Evolutionary conservation across 177 flowering plant species (phyloP), one percentile per base, ranked within the genome.

Genomic region (Tripterygium wilfordii): DNA sequence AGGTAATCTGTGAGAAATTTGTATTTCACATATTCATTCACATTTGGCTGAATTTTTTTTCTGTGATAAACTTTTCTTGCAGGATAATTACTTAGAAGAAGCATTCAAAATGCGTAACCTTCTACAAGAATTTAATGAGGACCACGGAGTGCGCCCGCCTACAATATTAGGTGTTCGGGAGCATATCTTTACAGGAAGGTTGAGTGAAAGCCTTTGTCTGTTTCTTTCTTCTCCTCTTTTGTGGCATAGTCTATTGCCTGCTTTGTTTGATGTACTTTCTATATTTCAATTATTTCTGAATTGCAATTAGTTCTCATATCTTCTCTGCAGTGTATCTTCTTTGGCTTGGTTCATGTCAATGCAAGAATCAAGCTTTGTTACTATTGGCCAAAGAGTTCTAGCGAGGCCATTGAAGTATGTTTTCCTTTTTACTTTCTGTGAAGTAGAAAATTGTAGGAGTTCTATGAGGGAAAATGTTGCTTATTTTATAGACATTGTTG

Each of bases 1-100:
- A 94, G 87, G 99, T 89, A 62, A 60, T 10, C 4, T n/a, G 40
- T n/a, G 10, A 3, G 27, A 58, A 39, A 19, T 31, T 8, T 36
- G 25, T 50, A 15, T 36, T n/a, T n/a, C n/a, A n/a, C n/a, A n/a
- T n/a, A n/a, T n/a, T n/a, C n/a, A n/a, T n/a, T n/a, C n/a, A n/a
- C n/a, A n/a, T n/a, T n/a, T n/a, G n/a, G n/a, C n/a, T n/a, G n/a
- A n/a, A n/a, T n/a, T n/a, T n/a, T n/a, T n/a, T n/a, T n/a, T n/a
- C n/a, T n/a, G n/a, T n/a, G n/a, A n/a, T n/a, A n/a, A n/a, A n/a
- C 32, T 45, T 17, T 51, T 42, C 38, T 51, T 42, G 12, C 48
- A 94, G 99, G 99, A 94, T 54, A 90, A 94, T 63, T 94, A 94
- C 68, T 63, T 94, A 71, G 99, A 94, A 82, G 99, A 94, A 80